A percentile compares a stretch with the other conserved stretches of the same genome.
phyloP scores from a whole-genome alignment of 495 filamentous ascomycete genomes.

The Aspergillus coremiiformis region DNA sequence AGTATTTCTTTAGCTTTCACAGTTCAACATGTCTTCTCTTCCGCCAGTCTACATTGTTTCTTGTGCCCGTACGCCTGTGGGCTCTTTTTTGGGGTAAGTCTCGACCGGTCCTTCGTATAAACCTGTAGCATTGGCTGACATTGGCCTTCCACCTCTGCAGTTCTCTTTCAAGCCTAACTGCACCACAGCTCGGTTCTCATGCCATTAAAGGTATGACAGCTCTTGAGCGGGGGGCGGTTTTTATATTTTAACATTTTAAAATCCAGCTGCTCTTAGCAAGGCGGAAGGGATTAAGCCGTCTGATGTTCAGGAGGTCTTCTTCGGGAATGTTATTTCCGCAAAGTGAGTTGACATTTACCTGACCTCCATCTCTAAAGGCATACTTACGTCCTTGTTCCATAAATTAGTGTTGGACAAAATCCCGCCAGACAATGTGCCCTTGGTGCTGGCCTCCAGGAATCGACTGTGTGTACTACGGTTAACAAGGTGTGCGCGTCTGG shows the following conservation, averaged over 20 bases:
- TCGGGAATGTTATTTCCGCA: slow-evolving; percentile 94
- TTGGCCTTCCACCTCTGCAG: slow-evolving; percentile 29
- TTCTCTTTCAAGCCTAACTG: slow-evolving; percentile 76
- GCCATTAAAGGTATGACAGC: slow-evolving; percentile 72
- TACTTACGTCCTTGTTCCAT: background rate
- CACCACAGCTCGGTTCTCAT: slow-evolving; percentile 79
- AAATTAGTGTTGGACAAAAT: slow-evolving; percentile 81
- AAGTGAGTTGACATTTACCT: slow-evolving; percentile 50
- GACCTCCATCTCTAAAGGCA: background rate
- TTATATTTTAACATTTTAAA: slow-evolving; percentile 9
- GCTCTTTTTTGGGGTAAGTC: slow-evolving; percentile 83
- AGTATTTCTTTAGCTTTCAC: background rate
- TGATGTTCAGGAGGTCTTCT: slow-evolving; percentile 91
- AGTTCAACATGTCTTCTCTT: slow-evolving; percentile 49
- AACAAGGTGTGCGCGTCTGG: slow-evolving; percentile 98
- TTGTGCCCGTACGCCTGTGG: slow-evolving; percentile 80
- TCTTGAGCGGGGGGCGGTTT: background rate
- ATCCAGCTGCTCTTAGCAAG: slow-evolving; percentile 71
- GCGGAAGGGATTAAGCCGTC: slow-evolving; percentile 76
- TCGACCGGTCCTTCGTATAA: slow-evolving; percentile 4
- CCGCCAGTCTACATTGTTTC: slow-evolving; percentile 94
- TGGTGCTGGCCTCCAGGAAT: slow-evolving; percentile 69
- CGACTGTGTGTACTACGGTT: slow-evolving; percentile 80
- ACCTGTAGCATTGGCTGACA: background rate
- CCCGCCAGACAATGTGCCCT: slow-evolving; percentile 92